These are phyloP conservation scores for Stagonosporopsis tanaceti DNA, from an alignment of 2,329 filamentous ascomycete genomes.

Conservation along the genomic window DNA sequence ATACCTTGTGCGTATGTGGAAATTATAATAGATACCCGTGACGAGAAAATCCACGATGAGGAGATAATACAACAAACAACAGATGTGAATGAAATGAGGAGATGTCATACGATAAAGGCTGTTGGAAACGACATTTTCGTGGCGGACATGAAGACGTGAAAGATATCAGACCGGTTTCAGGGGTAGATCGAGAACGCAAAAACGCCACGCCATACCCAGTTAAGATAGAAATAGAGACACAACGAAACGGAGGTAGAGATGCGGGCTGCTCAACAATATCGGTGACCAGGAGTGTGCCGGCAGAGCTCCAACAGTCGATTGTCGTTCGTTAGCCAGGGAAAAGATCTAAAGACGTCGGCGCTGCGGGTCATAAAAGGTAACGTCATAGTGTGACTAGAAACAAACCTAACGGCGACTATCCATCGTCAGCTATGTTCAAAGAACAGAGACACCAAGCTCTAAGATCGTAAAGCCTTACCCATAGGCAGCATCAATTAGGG, in stretches of 20 bases:
- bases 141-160: neutral
- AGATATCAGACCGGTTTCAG: neutral
- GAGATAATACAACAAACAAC: slow-evolving; percentile 5
- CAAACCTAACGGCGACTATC: slow-evolving; percentile 13
- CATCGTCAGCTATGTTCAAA: neutral
- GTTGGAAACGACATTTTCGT: neutral
- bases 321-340: neutral
- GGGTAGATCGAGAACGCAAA: neutral
- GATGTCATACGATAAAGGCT: neutral
- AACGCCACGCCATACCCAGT: slow-evolving; percentile 6
- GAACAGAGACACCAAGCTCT: too few species aligned
- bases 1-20: neutral
- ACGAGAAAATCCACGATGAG: neutral
- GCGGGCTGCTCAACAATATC: neutral
- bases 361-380: neutral
- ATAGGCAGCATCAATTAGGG: slow-evolving; percentile 47
- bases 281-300: neutral
- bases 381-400: neutral
- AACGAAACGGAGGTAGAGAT: neutral
- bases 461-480: slow-evolving; percentile 32
- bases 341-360: neutral
- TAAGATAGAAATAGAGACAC: neutral
- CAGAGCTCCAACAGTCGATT: neutral
- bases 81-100: neutral
- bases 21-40: slow-evolving; percentile 3